Conservation (phyloP, 2,329 filamentous ascomycete genomes). For the Aureobasidium zeae region DNA sequence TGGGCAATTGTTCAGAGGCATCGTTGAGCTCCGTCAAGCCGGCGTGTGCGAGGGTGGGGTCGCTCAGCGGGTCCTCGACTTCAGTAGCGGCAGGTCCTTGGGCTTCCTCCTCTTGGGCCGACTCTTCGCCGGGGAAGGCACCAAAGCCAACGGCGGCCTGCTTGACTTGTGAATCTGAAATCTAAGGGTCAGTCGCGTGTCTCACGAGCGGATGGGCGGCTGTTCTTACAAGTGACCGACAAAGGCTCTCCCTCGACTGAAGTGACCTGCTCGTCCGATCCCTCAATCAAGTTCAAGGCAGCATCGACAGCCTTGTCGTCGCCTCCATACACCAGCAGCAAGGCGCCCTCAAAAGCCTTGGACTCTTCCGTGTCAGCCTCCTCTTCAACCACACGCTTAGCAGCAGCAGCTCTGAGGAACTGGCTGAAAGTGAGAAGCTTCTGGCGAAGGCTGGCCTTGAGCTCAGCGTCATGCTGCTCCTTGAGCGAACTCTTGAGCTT, state of each 20-base stretch:
- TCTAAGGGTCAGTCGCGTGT: slow-evolving; percentile 7
- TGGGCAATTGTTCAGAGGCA: slow-evolving; percentile 22
- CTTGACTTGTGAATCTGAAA: slow-evolving; percentile 31
- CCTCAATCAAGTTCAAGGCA: slow-evolving; percentile 69
- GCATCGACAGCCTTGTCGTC: slow-evolving; percentile 64
- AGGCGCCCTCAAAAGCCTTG: slow-evolving; percentile 69
- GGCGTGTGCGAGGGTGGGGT: slow-evolving; percentile 59
- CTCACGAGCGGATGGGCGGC: background rate
- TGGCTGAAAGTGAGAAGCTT: slow-evolving; percentile 64
- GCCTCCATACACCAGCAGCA: slow-evolving; percentile 69
- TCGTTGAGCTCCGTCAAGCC: slow-evolving; percentile 57
- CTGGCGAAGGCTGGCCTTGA: slow-evolving; percentile 44
- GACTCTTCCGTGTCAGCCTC: slow-evolving; percentile 61
- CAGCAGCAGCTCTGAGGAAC: slow-evolving; percentile 70
- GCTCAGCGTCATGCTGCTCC: slow-evolving; percentile 42
- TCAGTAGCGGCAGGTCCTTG: slow-evolving; percentile 33
- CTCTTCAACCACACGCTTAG: slow-evolving; percentile 61
- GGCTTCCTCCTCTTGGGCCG: slow-evolving; percentile 36
- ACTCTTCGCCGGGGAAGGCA: slow-evolving; percentile 47
- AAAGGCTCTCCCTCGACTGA: slow-evolving; percentile 57
- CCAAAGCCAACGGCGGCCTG: slow-evolving; percentile 36
- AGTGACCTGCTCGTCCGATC: slow-evolving; percentile 55
- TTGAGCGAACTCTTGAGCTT: slow-evolving; percentile 46
- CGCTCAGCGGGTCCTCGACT: slow-evolving; percentile 34
- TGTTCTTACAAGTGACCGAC: slow-evolving; percentile 59